Base-by-base conservation (phyloP, 495 filamentous ascomycete species). In the Viridothelium virens region DNA sequence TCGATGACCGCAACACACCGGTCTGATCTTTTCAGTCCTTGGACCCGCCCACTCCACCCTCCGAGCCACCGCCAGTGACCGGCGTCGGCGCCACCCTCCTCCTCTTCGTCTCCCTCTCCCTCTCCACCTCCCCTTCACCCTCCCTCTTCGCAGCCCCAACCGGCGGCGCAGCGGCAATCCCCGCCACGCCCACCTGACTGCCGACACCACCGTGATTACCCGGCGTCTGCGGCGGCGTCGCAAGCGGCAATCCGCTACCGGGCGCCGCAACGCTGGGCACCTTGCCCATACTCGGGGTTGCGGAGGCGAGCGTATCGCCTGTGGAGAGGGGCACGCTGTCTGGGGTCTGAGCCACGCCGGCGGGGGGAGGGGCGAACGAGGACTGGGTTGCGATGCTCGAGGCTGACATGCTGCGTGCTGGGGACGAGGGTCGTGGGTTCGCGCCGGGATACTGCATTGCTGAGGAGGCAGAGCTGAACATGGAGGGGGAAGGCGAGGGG, bases 321-420 rank as follows among this genome's bases (percentile, higher is more conserved):
- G 53, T 59, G 5, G 25, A 6, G 7, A 59, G 5, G 25, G 53
- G 11, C n/a, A 14, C 31, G 53, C 31, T 59, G 14, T 59, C 53
- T 7, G 31, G 53, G 2, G 53, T 34, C 31, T 33, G 53, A 5
- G 18, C 53, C 9, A 59, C 18, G 48, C 48, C 71, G 33, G 63
- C 61, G 11, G 61, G 65, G 38, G n/a, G 56, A 12, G 66, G 72
- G 1, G 72, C 74, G 48, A 78, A 75, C 9, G 78, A 78, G n/a
- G 74, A 74, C 38, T 73, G 70, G 6, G 91, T 95, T 9, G 86
- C 82, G 16, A 92, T 82, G n/a, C 92, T 96, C 2, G 90, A 92
- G 3, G 87, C 83, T 9, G 94, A 96, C 68, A 89, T 95, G 1
- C 91, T 93, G 48, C 93, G 81, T 2, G 85, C 83, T 10, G 90